These are phyloP conservation scores for Cnidoscolus chayamansa DNA, from an alignment of 441 rosid species.

Conservation along the genomic window DNA sequence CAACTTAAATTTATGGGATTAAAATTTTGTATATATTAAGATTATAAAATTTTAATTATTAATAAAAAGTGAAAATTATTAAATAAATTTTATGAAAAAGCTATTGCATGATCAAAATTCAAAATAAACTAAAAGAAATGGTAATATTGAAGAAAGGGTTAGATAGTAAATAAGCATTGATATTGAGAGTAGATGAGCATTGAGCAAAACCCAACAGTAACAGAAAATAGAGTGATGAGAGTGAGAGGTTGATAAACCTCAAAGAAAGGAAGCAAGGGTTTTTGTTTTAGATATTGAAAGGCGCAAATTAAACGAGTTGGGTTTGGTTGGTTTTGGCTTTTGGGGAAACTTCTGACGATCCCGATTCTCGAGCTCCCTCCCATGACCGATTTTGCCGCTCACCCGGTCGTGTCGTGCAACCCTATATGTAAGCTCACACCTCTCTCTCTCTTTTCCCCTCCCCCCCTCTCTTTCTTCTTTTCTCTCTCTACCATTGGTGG, in stretches of 20 bases:
- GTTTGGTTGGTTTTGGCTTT: constrained; percentile 26
- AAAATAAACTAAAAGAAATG: too few species aligned
- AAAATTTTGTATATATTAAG: too few species aligned
- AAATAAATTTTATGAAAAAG: too few species aligned
- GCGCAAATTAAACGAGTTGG: background rate
- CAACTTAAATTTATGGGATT: too few species aligned
- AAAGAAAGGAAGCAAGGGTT: background rate
- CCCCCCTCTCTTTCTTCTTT: constrained; percentile 17
- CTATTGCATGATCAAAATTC: too few species aligned
- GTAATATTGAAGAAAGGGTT: too few species aligned
- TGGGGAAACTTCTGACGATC: constrained; percentile 34
- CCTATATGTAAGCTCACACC: constrained; percentile 43
- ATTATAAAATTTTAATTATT: too few species aligned
- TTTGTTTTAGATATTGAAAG: background rate
- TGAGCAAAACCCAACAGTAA: background rate
- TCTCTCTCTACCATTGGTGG: constrained; percentile 31
- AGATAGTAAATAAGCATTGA: too few species aligned
- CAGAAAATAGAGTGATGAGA: constrained; percentile 11
- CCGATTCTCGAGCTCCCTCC: constrained; percentile 58
- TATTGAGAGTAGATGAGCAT: too few species aligned
- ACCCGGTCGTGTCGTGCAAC: constrained; percentile 47
- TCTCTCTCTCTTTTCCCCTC: constrained; percentile 32
- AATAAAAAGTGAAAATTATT: too few species aligned
- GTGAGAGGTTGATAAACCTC: background rate
- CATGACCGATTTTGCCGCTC: constrained; percentile 50